Evolutionary conservation across 2,329 filamentous ascomycete genomes (phyloP).

Genomic region (Verticillium isaacii): DNA sequence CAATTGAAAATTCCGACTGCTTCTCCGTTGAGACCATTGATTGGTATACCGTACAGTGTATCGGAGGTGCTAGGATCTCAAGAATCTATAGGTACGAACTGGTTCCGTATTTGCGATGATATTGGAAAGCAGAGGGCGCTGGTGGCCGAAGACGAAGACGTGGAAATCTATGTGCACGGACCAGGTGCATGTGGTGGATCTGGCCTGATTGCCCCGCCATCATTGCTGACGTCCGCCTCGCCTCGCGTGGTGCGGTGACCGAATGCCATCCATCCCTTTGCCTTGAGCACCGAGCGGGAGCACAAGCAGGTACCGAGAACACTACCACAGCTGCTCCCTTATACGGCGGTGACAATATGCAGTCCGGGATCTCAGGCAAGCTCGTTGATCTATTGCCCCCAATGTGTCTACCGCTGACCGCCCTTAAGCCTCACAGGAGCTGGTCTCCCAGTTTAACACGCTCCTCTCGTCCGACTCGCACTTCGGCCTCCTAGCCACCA

Average conservation of each 20-base stretch:
- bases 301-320: conserved; percentile 16
- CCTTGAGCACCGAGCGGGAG: background rate
- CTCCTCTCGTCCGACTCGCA: conserved; percentile 57
- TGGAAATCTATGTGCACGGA: background rate
- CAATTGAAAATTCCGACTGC: conserved; percentile 20
- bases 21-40: no score
- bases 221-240: background rate
- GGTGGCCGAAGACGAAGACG: background rate
- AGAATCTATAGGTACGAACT: background rate
- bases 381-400: background rate
- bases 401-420: background rate
- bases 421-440: conserved; percentile 66
- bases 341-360: conserved; percentile 44
- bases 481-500: conserved; percentile 69
- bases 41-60: no score
- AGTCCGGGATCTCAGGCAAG: conserved; percentile 73
- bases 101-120: background rate
- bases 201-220: background rate
- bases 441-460: conserved; percentile 66
- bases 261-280: background rate
- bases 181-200: background rate
- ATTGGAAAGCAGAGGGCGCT: background rate
- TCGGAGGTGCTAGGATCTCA: no score
- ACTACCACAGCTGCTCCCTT: background rate
- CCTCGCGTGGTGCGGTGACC: background rate